Conservation (phyloP, 2,329 filamentous ascomycete genomes). For the Beauveria sp. region DNA sequence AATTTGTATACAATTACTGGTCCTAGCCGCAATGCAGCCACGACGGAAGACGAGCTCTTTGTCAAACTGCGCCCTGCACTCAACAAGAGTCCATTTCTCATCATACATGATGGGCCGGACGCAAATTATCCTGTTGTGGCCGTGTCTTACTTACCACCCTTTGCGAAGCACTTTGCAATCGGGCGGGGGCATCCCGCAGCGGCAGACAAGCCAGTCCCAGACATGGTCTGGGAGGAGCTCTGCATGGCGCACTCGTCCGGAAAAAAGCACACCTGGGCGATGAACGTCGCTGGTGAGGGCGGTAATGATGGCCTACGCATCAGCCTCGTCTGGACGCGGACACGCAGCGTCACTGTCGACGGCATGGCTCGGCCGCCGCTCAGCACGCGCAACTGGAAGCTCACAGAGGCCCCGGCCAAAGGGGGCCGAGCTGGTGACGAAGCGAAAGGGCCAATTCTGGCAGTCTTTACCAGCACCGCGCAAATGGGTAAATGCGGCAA, state of each 20-base stretch:
- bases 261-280: constrained; percentile 8
- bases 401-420: background rate
- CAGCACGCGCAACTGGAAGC: constrained; percentile 14
- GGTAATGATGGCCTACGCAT: background rate
- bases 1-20: constrained; percentile 2
- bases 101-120: constrained; percentile 2
- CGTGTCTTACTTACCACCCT: constrained; percentile 9
- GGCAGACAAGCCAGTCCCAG: background rate
- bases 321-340: constrained; percentile 12
- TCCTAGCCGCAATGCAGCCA: background rate
- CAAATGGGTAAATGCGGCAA: constrained; percentile 5
- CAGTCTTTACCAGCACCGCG: constrained; percentile 10
- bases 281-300: background rate
- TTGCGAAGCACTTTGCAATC: constrained; percentile 1
- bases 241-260: constrained; percentile 5
- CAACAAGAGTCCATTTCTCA: background rate
- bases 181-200: background rate
- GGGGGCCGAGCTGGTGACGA: background rate
- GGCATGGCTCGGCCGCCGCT: constrained; percentile 10
- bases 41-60: background rate
- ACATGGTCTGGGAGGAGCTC: constrained; percentile 7
- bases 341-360: constrained; percentile 11
- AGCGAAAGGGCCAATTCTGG: background rate
- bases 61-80: background rate
- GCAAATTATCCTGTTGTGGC: background rate